Conservation (phyloP, 2,329 filamentous ascomycete genomes). For the Alternaria alternata region DNA sequence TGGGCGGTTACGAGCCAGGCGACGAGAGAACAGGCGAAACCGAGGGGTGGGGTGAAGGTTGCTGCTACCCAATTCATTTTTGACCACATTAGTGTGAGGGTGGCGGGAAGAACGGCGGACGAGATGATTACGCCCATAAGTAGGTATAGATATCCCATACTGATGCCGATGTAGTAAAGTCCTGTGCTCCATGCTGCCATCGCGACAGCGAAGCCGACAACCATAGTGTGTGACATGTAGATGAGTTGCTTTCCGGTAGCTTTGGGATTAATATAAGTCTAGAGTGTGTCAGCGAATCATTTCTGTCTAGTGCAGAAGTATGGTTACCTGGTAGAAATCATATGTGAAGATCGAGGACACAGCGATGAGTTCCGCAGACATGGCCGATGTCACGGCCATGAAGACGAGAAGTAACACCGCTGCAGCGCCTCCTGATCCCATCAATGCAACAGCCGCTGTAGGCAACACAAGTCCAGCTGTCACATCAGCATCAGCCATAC, state of each 20-base stretch:
- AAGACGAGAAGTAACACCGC: conserved; percentile 83
- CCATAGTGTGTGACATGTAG: conserved; percentile 78
- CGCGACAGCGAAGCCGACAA: conserved; percentile 75
- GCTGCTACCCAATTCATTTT: conserved; percentile 81
- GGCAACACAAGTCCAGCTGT: conserved; percentile 84
- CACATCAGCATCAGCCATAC: conserved; percentile 77
- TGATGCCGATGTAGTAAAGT: conserved; percentile 69
- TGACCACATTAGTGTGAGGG: conserved; percentile 81
- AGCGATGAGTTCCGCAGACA: conserved; percentile 83
- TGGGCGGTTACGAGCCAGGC: conserved; percentile 82
- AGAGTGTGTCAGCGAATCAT: neutral
- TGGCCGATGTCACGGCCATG: conserved; percentile 88
- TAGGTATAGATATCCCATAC: conserved; percentile 88
- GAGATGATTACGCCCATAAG: conserved; percentile 94
- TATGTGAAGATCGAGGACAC: conserved; percentile 90
- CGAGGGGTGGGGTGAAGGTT: conserved; percentile 72
- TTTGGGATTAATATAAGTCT: conserved; percentile 74
- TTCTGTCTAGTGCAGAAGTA: neutral
- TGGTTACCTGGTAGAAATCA: conserved; percentile 78
- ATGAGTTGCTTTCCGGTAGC: conserved; percentile 81
- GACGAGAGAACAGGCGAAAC: conserved; percentile 72
- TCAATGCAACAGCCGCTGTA: conserved; percentile 81
- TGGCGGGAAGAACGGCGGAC: conserved; percentile 82
- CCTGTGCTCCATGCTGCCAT: conserved; percentile 83
- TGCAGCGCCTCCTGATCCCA: conserved; percentile 82